These are phyloP conservation scores for Trypanosoma scelopori DNA, from an alignment of 208 protist species.

Conservation along the genomic window DNA sequence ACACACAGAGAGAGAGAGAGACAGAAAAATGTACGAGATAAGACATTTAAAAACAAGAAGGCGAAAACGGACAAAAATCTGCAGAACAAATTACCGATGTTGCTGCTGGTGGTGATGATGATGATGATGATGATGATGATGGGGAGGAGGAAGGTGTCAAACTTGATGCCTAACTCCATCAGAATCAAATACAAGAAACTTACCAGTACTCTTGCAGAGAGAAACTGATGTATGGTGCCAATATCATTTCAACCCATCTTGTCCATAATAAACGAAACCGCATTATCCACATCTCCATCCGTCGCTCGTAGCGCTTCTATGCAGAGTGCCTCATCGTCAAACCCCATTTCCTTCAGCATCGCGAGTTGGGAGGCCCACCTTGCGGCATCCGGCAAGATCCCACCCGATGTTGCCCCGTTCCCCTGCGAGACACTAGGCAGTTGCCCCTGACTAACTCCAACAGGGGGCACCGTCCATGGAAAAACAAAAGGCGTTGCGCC, in stretches of 20 bases:
- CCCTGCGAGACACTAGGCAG: not conserved
- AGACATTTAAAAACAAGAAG: too few species aligned
- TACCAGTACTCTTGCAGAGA: not conserved
- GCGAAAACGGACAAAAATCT: too few species aligned
- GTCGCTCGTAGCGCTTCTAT: conserved; percentile 44
- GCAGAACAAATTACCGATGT: too few species aligned
- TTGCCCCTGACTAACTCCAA: not conserved
- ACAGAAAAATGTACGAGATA: too few species aligned
- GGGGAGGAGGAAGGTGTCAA: too few species aligned
- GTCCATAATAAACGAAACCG: conserved; percentile 71
- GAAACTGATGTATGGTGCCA: not conserved
- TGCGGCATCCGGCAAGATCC: not conserved
- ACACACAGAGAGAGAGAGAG: too few species aligned
- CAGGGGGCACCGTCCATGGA: not conserved
- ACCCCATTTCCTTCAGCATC: conserved; percentile 73
- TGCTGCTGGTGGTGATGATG: too few species aligned
- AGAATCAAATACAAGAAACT: not conserved
- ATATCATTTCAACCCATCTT: conserved; percentile 13
- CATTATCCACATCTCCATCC: conserved; percentile 68
- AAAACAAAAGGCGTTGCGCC: not conserved
- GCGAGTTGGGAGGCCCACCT: conserved; percentile 29
- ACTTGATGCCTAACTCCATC: too few species aligned
- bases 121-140: too few species aligned
- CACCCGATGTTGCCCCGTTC: not conserved
- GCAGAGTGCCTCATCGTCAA: conserved; percentile 69